phyloP scores from a whole-genome alignment of 164 flowering plant species.

The Chimonanthus praecox region DNA sequence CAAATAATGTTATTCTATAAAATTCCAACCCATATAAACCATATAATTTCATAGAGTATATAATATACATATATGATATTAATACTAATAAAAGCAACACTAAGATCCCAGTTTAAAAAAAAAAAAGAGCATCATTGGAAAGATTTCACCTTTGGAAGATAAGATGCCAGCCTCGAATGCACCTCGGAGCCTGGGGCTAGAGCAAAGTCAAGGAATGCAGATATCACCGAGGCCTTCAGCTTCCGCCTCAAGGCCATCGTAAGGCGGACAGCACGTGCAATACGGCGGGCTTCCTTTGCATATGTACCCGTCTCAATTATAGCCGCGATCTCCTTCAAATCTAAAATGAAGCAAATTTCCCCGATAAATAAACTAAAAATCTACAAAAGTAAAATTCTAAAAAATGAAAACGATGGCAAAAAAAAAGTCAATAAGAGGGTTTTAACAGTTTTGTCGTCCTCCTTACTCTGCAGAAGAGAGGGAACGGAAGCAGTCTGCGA shows the following conservation, averaged over 20 bases:
- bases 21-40: neutral
- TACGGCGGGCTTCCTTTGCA: conserved; percentile 63
- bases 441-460: conserved; percentile 9
- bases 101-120: too few relatives aligned
- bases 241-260: conserved; percentile 64
- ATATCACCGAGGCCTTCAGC: conserved; percentile 54
- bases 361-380: too few relatives aligned
- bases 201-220: conserved; percentile 51
- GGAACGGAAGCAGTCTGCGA: conserved; percentile 40
- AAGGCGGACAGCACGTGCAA: conserved; percentile 61
- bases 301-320: conserved; percentile 73
- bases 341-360: conserved; percentile 25
- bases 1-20: too few relatives aligned
- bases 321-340: conserved; percentile 72
- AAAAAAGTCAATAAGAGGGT: neutral
- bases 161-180: conserved; percentile 44
- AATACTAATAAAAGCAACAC: too few relatives aligned
- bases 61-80: too few relatives aligned
- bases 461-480: conserved; percentile 54
- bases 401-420: neutral
- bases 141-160: conserved; percentile 66
- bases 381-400: neutral
- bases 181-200: conserved; percentile 70
- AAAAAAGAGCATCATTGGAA: too few relatives aligned
- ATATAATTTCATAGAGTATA: too few relatives aligned